Evolutionary conservation across 1,139 yeast genomes (phyloP).

Genomic region (Sugiyamaella paludigena): DNA sequence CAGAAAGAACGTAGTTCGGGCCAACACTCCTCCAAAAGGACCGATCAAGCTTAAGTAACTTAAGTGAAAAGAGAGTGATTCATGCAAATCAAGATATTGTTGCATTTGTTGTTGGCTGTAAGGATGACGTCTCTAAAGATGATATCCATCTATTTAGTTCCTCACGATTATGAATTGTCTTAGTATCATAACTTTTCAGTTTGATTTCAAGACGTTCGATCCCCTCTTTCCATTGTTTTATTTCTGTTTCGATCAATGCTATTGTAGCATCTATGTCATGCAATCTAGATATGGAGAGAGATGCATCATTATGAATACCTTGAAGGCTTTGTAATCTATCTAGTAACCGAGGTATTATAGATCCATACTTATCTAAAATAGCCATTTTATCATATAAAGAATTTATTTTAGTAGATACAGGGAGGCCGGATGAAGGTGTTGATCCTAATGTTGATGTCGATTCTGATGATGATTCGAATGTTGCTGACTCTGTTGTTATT

Average conservation of each 20-base stretch:
- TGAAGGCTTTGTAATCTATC: slow-evolving; percentile 47
- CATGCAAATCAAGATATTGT: neutral
- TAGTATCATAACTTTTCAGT: slow-evolving; percentile 36
- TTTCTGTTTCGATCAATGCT: slow-evolving; percentile 40
- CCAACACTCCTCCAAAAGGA: no score
- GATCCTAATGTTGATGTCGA: neutral
- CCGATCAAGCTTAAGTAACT: no score
- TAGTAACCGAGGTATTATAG: slow-evolving; percentile 44
- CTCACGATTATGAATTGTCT: slow-evolving; percentile 22
- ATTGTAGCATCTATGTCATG: slow-evolving; percentile 46
- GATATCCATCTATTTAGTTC: slow-evolving; percentile 20
- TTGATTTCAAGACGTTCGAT: slow-evolving; percentile 42
- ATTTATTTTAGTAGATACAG: slow-evolving; percentile 13
- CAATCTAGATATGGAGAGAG: slow-evolving; percentile 53
- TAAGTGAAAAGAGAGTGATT: neutral
- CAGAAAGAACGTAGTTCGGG: no score
- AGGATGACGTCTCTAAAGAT: slow-evolving; percentile 13
- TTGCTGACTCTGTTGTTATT: neutral
- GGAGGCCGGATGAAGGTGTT: neutral
- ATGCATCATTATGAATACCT: slow-evolving; percentile 48
- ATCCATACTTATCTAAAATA: slow-evolving; percentile 39
- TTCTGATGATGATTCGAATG: neutral
- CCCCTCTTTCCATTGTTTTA: slow-evolving; percentile 44
- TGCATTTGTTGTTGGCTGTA: neutral
- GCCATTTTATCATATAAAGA: slow-evolving; percentile 41